Evolutionary conservation across 345 rosid genomes (phyloP).

Genomic region (Salix dunnii): DNA sequence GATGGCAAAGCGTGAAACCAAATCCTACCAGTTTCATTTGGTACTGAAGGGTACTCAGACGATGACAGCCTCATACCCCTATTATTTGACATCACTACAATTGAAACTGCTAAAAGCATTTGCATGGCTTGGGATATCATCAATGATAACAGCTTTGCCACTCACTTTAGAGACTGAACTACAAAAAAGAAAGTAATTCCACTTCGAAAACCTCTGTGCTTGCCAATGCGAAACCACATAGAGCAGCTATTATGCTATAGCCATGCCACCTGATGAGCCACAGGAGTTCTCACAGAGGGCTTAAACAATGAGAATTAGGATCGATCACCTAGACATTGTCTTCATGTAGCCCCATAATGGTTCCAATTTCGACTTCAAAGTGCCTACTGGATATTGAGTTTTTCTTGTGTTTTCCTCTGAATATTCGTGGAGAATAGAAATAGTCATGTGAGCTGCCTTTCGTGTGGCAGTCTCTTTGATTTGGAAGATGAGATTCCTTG

Average conservation of each 20-base stretch:
- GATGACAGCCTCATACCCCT: neutral
- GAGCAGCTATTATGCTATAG: neutral
- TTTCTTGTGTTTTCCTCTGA: neutral
- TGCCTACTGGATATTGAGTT: neutral
- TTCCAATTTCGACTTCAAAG: neutral
- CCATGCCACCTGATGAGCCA: neutral
- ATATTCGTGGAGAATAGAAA: neutral
- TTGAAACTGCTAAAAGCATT: neutral
- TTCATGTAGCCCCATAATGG: neutral
- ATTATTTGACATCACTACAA: neutral
- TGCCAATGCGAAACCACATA: neutral
- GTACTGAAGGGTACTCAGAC: neutral
- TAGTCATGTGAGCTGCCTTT: neutral
- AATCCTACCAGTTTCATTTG: no score
- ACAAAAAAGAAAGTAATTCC: neutral
- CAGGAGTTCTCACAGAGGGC: neutral
- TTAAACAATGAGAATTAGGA: neutral
- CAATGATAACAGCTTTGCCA: neutral
- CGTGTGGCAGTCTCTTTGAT: neutral
- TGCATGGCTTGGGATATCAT: neutral
- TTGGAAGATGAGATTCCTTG: neutral
- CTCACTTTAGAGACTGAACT: neutral
- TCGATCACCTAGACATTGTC: neutral
- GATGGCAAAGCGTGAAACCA: no score
- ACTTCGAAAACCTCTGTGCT: neutral